A percentile compares a stretch with the other conserved stretches of the same genome.
phyloP scores from a whole-genome alignment of 129 eudicot species.

The Escallonia rubra region DNA sequence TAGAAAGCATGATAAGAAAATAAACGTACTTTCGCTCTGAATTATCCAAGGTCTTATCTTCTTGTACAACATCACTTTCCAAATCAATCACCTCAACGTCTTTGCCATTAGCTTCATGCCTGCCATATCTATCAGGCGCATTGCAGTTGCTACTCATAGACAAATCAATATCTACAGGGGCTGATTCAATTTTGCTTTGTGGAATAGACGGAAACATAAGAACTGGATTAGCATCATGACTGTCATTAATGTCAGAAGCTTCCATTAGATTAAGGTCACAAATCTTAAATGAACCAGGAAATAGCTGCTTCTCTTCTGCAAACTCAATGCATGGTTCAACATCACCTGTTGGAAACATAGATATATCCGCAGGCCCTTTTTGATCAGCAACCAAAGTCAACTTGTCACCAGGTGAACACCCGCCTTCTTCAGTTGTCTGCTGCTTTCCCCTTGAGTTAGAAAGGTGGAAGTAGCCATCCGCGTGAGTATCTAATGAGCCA shows the following conservation, averaged over 20 bases:
- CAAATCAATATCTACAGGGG: conserved; percentile 60
- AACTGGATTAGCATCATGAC: conserved; percentile 35
- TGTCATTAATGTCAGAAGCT: conserved; percentile 51
- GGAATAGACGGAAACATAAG: conserved; percentile 37
- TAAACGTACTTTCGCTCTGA: conserved; percentile 53
- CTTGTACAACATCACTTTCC: conserved; percentile 52
- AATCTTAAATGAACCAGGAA: conserved; percentile 77
- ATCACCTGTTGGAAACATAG: conserved; percentile 25
- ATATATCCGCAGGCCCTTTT: conserved; percentile 18
- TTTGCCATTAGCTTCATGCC: conserved; percentile 42
- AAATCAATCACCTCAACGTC: conserved; percentile 89
- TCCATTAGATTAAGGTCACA: conserved; percentile 82
- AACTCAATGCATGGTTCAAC: conserved; percentile 23
- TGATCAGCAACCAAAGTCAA: conserved; percentile 18
- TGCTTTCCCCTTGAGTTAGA: conserved; percentile 35
- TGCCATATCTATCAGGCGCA: conserved; percentile 34
- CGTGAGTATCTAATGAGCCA: conserved; percentile 24
- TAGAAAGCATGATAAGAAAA: neutral
- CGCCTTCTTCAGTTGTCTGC: conserved; percentile 21
- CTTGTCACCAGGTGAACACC: conserved; percentile 17
- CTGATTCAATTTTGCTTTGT: conserved; percentile 33
- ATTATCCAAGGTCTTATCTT: neutral
- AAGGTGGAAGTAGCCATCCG: conserved; percentile 29
- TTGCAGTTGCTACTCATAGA: conserved; percentile 54
- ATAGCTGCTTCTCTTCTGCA: conserved; percentile 70